Conservation (phyloP, 2,329 filamentous ascomycete genomes). For the Lachnellula cervina region DNA sequence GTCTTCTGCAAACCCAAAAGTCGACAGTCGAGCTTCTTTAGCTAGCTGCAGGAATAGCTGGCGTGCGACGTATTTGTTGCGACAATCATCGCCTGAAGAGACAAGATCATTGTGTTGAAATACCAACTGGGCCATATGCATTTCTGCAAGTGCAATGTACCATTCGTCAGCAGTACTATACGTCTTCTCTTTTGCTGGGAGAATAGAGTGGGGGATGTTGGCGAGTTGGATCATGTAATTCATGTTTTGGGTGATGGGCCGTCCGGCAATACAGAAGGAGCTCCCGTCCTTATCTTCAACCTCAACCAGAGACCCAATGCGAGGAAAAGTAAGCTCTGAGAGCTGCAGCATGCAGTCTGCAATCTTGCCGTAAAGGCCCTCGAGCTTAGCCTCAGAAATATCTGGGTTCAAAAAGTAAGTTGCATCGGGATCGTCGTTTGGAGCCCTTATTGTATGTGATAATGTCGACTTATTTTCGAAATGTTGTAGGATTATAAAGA, state of each 20-base stretch:
- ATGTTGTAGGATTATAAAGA: too few species aligned
- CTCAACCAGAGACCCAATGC: background rate
- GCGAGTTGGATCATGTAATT: background rate
- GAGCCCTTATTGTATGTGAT: constrained; percentile 29
- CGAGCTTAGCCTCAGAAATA: constrained; percentile 7
- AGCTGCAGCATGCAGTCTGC: background rate
- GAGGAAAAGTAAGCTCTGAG: constrained; percentile 1
- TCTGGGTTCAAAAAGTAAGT: constrained; percentile 27
- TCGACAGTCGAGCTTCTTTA: constrained; percentile 1
- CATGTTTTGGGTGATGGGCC: background rate
- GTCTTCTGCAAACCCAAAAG: constrained; percentile 10
- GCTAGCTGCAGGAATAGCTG: background rate
- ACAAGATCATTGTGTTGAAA: background rate
- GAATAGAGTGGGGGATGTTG: background rate
- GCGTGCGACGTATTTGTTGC: background rate
- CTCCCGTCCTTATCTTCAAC: too few species aligned
- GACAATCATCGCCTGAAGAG: background rate
- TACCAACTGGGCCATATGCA: background rate
- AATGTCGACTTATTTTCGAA: constrained; percentile 13
- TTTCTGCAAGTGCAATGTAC: background rate
- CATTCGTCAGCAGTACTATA: background rate
- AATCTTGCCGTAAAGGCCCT: background rate
- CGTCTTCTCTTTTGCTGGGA: background rate
- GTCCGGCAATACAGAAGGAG: background rate
- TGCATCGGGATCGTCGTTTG: constrained; percentile 26